Base-by-base conservation (phyloP, 768 basidiomycete genomes). In the Dendrothele bispora region DNA sequence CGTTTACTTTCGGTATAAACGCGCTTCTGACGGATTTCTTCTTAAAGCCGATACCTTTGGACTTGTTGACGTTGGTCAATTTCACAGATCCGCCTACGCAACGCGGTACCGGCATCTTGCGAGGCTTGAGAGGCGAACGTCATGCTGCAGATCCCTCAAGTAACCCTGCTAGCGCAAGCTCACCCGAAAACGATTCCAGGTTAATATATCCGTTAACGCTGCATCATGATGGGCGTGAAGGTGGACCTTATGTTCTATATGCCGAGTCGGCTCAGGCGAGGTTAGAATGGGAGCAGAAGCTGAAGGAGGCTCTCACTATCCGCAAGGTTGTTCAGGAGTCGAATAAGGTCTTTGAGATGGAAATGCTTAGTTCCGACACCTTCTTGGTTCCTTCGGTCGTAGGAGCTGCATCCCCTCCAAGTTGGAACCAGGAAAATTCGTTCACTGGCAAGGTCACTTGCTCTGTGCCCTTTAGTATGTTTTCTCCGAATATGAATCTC, bases 291-390 rank as follows among this genome's bases (percentile, higher is more conserved):
- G 86, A 91, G 64, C 73, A 82, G 56, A 94, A 91, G 64, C 69
- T 98, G 4, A 83, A 92, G 50, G 90, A 95, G 63, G 94, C 95
- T 14, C 80, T 93, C 43, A 88, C 84, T 7, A 61, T 95, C 47
- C 81, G 95, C 37, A 85, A 80, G 58, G 84, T 88, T 27, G 91
- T 94, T 24, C 88, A 95, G 61, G 95, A 98, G 61, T 88, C 88
- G 21, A 94, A 92, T 66, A 93, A 92, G 72, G 91, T 91, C 15
- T 97, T 98, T 56, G 94, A 98, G 68, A 79, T 94, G 49, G 90
- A 91, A 60, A 90, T 89, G 2, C 74, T 97, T 46, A 95, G 92
- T 61, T 74, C 82, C 17, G 91, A 95, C 57, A 94, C 91, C 0
- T 97, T 97, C 74, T 67, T 87, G 39, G 79, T 91, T 18, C 88